These are phyloP conservation scores for Conringia planisiliqua DNA, from an alignment of 345 rosid species.

Conservation along the genomic window DNA sequence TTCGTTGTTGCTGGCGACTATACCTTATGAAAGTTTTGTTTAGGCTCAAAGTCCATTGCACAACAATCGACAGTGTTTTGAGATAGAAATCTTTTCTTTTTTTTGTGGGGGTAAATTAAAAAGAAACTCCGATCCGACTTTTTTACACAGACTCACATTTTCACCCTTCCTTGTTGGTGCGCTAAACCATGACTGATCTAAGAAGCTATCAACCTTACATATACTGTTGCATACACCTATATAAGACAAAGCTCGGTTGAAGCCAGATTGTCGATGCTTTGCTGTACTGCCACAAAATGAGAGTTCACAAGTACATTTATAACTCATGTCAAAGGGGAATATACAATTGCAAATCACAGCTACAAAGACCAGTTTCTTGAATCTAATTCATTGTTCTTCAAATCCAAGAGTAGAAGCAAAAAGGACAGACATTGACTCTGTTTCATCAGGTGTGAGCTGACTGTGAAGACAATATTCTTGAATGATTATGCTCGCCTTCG, in stretches of 20 bases:
- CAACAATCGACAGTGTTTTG: neutral
- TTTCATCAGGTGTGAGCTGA: constrained; percentile 52
- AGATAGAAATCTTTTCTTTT: no score
- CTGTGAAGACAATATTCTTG: constrained; percentile 49
- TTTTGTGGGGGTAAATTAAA: no score
- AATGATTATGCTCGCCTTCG: constrained; percentile 78
- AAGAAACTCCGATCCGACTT: no score
- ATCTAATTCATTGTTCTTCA: constrained; percentile 6
- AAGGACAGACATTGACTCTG: neutral
- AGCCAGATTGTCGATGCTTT: constrained; percentile 9
- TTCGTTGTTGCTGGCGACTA: neutral
- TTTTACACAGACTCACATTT: no score
- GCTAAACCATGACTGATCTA: neutral
- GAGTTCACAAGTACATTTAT: constrained; percentile 9
- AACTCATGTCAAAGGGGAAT: constrained; percentile 21
- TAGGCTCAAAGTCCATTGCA: neutral
- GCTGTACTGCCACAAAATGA: neutral
- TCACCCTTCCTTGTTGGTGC: neutral
- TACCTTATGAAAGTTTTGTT: constrained; percentile 13
- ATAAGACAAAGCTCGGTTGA: neutral
- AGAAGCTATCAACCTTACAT: neutral
- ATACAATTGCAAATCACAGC: constrained; percentile 31
- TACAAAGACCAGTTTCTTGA: constrained; percentile 4
- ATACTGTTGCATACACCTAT: neutral
- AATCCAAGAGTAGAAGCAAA: neutral